A percentile compares a stretch with the other conserved stretches of the same genome.
Conservation (phyloP, 2,329 filamentous ascomycete species). For the Trichoderma aggressivum region DNA sequence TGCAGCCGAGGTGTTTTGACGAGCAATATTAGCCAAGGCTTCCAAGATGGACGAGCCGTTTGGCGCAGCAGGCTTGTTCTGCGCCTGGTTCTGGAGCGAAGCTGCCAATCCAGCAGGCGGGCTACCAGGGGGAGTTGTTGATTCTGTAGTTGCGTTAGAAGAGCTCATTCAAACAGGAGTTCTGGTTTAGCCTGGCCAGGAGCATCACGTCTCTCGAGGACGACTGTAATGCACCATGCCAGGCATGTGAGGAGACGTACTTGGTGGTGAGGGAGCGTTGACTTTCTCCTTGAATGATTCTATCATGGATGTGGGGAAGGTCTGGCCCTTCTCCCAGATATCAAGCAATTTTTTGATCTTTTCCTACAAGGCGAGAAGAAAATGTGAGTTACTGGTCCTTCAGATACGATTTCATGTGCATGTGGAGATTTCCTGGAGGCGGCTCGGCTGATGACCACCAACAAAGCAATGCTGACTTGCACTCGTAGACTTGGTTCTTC, state of each 20-base stretch:
- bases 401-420: constrained; percentile 20
- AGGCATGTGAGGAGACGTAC: constrained; percentile 52
- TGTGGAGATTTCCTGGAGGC: constrained; percentile 1
- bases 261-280: constrained; percentile 55
- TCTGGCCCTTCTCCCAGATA: constrained; percentile 96
- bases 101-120: constrained; percentile 48
- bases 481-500: neutral
- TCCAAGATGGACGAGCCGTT: constrained; percentile 65
- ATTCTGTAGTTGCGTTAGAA: constrained; percentile 54
- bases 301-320: constrained; percentile 80
- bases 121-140: constrained; percentile 68
- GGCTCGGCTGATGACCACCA: constrained; percentile 23
- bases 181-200: neutral
- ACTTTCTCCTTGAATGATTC: constrained; percentile 78
- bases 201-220: neutral
- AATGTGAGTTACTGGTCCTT: constrained; percentile 39
- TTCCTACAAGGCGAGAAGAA: constrained; percentile 61
- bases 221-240: neutral
- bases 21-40: constrained; percentile 75
- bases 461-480: constrained; percentile 24
- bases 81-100: constrained; percentile 34
- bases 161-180: neutral
- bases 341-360: constrained; percentile 92
- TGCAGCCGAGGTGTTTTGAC: constrained; percentile 60
- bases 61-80: constrained; percentile 42